phyloP scores from a whole-genome alignment of 495 filamentous ascomycete genomes.

The Penicillium robsamsonii region DNA sequence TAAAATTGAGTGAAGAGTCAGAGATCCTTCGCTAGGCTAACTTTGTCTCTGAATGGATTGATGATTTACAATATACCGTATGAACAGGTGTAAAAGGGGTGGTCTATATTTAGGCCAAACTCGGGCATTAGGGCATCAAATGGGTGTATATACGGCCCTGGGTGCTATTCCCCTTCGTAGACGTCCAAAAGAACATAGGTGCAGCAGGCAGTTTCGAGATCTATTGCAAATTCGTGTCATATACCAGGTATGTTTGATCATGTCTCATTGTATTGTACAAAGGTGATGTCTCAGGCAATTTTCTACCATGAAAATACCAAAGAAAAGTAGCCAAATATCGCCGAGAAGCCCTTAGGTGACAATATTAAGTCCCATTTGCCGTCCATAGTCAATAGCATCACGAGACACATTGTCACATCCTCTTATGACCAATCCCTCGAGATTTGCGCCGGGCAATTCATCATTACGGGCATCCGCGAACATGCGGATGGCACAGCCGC shows the following conservation, averaged over 20 bases:
- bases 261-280: not conserved
- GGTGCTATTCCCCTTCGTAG: too few species aligned
- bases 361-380: slow-evolving; percentile 33
- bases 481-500: slow-evolving; percentile 35
- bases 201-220: not conserved
- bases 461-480: slow-evolving; percentile 25
- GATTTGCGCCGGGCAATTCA: slow-evolving; percentile 7
- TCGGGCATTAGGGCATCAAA: too few species aligned
- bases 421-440: slow-evolving; percentile 29
- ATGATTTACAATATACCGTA: too few species aligned
- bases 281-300: not conserved
- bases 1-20: too few species aligned
- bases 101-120: too few species aligned
- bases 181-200: not conserved
- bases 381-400: slow-evolving; percentile 41
- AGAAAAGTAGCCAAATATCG: not conserved
- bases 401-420: slow-evolving; percentile 37
- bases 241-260: not conserved
- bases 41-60: too few species aligned
- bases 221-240: not conserved
- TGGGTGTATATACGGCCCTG: too few species aligned
- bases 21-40: too few species aligned
- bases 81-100: too few species aligned
- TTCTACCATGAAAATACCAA: not conserved
- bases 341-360: slow-evolving; percentile 12